Conservation (phyloP, 441 rosid genomes). For the Manihot esculenta region DNA sequence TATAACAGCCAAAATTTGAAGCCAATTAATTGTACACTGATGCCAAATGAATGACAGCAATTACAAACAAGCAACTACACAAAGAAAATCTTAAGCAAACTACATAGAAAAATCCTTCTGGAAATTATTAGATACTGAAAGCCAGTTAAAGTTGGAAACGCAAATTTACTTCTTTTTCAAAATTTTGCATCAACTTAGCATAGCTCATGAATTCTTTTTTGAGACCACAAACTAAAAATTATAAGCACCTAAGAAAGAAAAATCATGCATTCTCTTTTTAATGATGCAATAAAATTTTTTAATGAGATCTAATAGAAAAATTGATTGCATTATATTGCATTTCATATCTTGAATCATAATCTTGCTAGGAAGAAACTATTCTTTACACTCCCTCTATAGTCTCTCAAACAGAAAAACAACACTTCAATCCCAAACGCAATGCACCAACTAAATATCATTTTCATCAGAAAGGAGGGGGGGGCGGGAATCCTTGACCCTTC, state of each 20-base stretch:
- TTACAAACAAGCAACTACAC: not conserved
- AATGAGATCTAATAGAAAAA: too few relatives aligned
- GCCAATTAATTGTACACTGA: not conserved
- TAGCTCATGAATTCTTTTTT: not conserved
- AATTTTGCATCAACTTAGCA: not conserved
- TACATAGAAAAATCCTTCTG: too few relatives aligned
- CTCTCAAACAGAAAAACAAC: not conserved
- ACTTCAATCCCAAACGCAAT: not conserved
- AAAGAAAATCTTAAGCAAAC: not conserved
- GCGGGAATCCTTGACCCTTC: too few relatives aligned
- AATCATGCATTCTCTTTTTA: not conserved
- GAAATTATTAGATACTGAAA: not conserved
- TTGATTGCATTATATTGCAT: too few relatives aligned
- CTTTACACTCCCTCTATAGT: not conserved
- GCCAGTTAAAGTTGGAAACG: not conserved
- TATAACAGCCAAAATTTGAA: not conserved
- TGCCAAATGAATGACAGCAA: not conserved
- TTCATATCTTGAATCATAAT: not conserved
- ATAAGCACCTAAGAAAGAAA: slow-evolving; percentile 1
- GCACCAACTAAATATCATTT: not conserved
- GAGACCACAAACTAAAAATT: not conserved
- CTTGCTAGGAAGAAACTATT: not conserved
- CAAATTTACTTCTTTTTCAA: not conserved
- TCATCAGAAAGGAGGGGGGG: not conserved
- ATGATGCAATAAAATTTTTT: too few relatives aligned